These are phyloP conservation scores for Saccharum hybrid DNA, from an alignment of 202 grass and related monocot genomes.

Conservation along the genomic window DNA sequence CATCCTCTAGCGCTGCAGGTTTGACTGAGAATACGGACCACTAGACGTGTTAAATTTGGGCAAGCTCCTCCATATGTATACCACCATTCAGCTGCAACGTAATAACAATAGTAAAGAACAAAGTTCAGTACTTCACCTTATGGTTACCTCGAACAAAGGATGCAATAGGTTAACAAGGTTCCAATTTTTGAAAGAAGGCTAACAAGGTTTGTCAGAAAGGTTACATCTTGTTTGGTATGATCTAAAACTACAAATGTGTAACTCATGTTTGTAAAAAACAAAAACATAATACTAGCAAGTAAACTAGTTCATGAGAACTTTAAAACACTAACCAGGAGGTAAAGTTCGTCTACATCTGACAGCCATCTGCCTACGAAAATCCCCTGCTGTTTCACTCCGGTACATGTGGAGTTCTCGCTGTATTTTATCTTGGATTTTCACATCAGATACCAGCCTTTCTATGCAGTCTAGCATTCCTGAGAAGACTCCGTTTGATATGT, in stretches of 20 bases:
- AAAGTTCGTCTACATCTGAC: conserved; percentile 79
- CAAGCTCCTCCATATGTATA: conserved; percentile 85
- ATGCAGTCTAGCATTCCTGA: conserved; percentile 93
- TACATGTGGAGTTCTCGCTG: conserved; percentile 88
- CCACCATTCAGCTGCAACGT: conserved; percentile 91
- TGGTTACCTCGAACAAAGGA: conserved; percentile 13
- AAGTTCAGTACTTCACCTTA: not conserved
- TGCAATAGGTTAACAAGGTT: not conserved
- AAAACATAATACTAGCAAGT: not conserved
- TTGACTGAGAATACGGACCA: conserved; percentile 83
- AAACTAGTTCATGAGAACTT: not conserved
- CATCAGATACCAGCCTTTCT: conserved; percentile 83
- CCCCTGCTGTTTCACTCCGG: conserved; percentile 65
- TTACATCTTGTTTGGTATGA: not conserved
- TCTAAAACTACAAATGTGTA: conserved; percentile 13
- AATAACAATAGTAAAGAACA: conserved; percentile 31
- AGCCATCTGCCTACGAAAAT: conserved; percentile 93
- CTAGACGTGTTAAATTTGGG: conserved; percentile 76
- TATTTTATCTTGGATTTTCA: conserved; percentile 90
- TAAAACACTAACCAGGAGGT: conserved; percentile 74
- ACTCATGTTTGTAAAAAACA: conserved; percentile 16
- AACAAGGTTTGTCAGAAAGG: conserved; percentile 3
- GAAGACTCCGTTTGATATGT: conserved; percentile 72
- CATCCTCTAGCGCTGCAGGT: conserved; percentile 83
- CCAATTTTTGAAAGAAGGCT: not conserved